Evolutionary conservation across 768 basidiomycete genomes (phyloP).

Genomic region (Glaciozyma martinii): DNA sequence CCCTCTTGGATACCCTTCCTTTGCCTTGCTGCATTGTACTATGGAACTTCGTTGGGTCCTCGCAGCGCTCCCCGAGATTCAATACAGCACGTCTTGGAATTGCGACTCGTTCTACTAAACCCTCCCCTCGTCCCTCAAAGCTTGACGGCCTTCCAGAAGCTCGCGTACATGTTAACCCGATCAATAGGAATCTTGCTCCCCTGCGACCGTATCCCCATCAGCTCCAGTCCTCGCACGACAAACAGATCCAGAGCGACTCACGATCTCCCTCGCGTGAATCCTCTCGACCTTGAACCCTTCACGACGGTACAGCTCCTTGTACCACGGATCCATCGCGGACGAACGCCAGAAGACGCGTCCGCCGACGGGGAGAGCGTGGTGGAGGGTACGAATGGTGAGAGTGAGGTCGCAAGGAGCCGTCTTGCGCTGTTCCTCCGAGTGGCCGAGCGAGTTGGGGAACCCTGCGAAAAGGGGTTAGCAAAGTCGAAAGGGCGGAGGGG

Average conservation of each 20-base stretch:
- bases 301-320: slow-evolving; percentile 30
- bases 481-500: background rate
- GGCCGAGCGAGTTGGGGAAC: slow-evolving; percentile 25
- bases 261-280: slow-evolving; percentile 49
- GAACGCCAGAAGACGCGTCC: slow-evolving; percentile 60
- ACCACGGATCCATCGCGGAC: slow-evolving; percentile 36
- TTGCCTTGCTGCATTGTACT: no score
- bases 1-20: no score
- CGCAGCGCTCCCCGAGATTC: no score
- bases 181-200: slow-evolving; percentile 49
- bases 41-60: no score
- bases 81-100: no score
- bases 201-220: no score
- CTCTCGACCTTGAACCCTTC: slow-evolving; percentile 36
- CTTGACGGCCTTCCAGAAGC: slow-evolving; percentile 26
- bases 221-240: no score
- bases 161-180: slow-evolving; percentile 55
- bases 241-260: no score
- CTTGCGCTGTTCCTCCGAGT: background rate
- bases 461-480: background rate
- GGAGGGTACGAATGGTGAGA: slow-evolving; percentile 37
- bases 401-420: slow-evolving; percentile 27
- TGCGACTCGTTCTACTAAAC: no score
- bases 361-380: slow-evolving; percentile 51
- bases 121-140: background rate